Evolutionary conservation across 2,329 filamentous ascomycete species (phyloP), one percentile per base, ranked within the genome.

Genomic region (Blastomyces gilchristii): DNA sequence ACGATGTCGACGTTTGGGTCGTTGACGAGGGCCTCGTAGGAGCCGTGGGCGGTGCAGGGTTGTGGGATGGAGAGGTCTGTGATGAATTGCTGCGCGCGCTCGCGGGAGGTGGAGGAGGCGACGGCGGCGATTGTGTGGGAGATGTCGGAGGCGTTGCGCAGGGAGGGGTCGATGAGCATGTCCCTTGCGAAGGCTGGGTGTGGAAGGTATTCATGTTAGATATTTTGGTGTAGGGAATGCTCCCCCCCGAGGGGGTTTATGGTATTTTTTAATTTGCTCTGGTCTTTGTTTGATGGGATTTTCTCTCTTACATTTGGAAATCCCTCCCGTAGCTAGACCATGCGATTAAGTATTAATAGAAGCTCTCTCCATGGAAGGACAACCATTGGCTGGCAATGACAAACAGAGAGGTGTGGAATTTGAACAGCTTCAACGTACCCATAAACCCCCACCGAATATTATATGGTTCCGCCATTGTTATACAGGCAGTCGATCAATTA

Each of bases 1-100:
- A 96, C 78, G 69, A 95, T 89, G 74, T 96, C 89, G 68, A 96
- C 83, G 69, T 90, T 83, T 7, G 87, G 79, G 73, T 96, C 90
- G 60, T 83, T 82, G 34, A 93, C 90, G 37, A 96, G 83, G 73
- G 91, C 89, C 65, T 86, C 82, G 76, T 96, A 96, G 12, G 87
- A 90, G 64, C 88, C 89, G 72, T 96, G 95, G 37, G 87, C 82
- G 69, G 84, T 84, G 63, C 88, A 87, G 8, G 84, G 81, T 22
- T 82, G 77, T 3, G 88, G 86, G n/a, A 87, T 85, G 64, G 86
- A 83, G 47, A 88, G 83, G 66, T 87, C 84, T 65, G 84, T 79
- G 72, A 96, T 82, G 77, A 96, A 96, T 59, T 85, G 79, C 65
- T 83, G 80, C 0, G 91, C 91, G 61, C 87, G 85, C 54, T 84